Evolutionary conservation across 345 rosid species (phyloP).

Genomic region (Toxicodendron radicans): DNA sequence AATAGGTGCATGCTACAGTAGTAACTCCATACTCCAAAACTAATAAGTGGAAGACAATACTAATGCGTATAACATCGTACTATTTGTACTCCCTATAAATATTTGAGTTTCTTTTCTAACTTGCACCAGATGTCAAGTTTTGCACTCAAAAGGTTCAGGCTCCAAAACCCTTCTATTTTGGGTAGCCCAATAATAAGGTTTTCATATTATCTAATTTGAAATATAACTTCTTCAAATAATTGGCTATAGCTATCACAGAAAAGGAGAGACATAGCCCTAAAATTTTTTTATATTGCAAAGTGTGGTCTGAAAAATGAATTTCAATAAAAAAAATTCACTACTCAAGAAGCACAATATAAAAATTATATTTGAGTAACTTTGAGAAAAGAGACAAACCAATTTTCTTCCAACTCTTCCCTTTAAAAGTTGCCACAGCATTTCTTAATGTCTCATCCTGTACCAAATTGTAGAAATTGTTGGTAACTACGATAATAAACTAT

Average conservation of each 20-base stretch:
- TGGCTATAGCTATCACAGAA: not conserved
- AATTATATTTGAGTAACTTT: conserved; percentile 9
- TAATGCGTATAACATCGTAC: not conserved
- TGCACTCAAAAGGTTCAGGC: not conserved
- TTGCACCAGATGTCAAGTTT: not conserved
- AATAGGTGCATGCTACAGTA: not conserved
- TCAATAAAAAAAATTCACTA: not conserved
- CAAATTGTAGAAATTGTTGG: not conserved
- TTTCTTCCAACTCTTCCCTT: conserved; percentile 91
- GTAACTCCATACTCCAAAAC: not conserved
- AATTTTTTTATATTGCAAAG: not conserved
- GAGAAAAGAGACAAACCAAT: conserved; percentile 50
- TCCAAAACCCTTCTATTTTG: not conserved
- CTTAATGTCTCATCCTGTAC: conserved; percentile 86
- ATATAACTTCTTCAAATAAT: not conserved
- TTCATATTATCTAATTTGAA: not conserved
- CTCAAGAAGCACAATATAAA: not conserved
- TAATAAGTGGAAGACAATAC: not conserved
- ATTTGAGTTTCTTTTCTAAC: not conserved
- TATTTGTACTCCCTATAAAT: not conserved
- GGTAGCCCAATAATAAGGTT: not conserved
- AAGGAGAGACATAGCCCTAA: not conserved
- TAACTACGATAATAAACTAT: not conserved
- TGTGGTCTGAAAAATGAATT: not conserved
- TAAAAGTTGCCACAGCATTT: conserved; percentile 66